These are phyloP conservation scores for Clavispora vitiphila DNA, from an alignment of 805 yeast species.

Conservation along the genomic window DNA sequence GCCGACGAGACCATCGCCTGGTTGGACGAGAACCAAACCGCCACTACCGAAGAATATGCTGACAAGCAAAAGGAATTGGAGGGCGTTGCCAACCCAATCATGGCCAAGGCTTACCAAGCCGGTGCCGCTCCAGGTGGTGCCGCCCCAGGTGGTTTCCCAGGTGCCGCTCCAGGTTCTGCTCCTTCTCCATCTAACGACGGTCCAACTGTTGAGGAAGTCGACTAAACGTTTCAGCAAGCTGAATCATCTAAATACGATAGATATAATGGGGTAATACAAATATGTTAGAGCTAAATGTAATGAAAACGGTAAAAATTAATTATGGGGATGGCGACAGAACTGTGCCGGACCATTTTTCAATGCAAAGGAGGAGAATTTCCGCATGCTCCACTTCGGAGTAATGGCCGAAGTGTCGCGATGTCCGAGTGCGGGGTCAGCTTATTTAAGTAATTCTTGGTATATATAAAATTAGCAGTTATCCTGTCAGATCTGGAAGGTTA, in stretches of 20 bases:
- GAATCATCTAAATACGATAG: neutral
- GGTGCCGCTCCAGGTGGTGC: constrained; percentile 77
- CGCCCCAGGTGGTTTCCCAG: constrained; percentile 53
- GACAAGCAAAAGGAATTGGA: constrained; percentile 96
- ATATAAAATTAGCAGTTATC: too few species aligned
- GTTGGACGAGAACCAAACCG: constrained; percentile 93
- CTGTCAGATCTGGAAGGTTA: too few species aligned
- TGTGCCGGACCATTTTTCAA: too few species aligned
- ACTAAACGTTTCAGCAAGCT: constrained; percentile 26
- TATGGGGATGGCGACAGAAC: too few species aligned
- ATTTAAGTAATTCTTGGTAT: neutral
- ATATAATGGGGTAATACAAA: constrained; percentile 1
- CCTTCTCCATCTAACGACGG: constrained; percentile 37
- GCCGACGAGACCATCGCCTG: constrained; percentile 82
- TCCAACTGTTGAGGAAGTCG: constrained; percentile 53
- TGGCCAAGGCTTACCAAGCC: constrained; percentile 94
- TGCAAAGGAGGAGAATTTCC: neutral
- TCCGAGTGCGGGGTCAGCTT: neutral
- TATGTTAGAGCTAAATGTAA: too few species aligned
- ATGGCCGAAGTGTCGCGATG: neutral
- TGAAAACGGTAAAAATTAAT: too few species aligned
- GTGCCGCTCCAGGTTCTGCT: constrained; percentile 44
- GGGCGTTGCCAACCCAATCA: constrained; percentile 91
- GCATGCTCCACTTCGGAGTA: neutral
- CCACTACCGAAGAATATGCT: constrained; percentile 84